Percentiles rank a stretch among this genome's conserved stretches.
Evolutionary conservation across 2,329 filamentous ascomycete genomes (phyloP).

Genomic region (Sodiomyces alkalinus): DNA sequence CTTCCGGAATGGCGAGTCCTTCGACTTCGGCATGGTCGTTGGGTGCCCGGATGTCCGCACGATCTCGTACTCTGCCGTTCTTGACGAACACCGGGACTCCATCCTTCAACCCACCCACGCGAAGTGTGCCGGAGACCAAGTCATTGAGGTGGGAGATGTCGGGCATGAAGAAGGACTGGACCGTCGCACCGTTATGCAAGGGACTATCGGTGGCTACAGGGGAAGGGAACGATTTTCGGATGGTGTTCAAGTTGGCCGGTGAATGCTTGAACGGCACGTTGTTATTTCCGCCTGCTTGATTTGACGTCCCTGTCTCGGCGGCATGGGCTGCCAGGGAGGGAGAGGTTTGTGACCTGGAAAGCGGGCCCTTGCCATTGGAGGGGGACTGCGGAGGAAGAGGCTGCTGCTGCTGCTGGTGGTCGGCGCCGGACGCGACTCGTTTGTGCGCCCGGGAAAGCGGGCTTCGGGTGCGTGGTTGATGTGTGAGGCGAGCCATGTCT

Average conservation of each 20-base stretch:
- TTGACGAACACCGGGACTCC: constrained; percentile 41
- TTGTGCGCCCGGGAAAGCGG: constrained; percentile 21
- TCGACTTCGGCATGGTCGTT: constrained; percentile 33
- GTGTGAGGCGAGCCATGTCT: constrained; percentile 12
- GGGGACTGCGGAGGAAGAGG: not conserved
- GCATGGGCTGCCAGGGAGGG: constrained; percentile 3
- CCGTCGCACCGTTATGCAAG: constrained; percentile 23
- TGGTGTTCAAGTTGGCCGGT: constrained; percentile 8
- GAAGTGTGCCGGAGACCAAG: constrained; percentile 38
- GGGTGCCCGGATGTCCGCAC: constrained; percentile 16
- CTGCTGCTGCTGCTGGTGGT: too few species aligned
- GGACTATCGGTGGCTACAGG: constrained; percentile 19
- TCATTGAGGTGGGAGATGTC: constrained; percentile 40
- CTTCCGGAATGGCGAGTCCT: constrained; percentile 31
- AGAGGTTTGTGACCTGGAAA: constrained; percentile 19
- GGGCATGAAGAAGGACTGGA: constrained; percentile 37
- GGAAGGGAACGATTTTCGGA: constrained; percentile 12
- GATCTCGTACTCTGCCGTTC: constrained; percentile 34
- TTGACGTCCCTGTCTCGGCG: too few species aligned
- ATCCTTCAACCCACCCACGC: constrained; percentile 34
- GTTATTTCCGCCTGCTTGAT: not conserved
- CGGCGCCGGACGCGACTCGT: constrained; percentile 13
- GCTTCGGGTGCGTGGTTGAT: constrained; percentile 18
- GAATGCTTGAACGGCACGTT: constrained; percentile 4
- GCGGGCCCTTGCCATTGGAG: constrained; percentile 10